Percentiles rank a stretch among this genome's conserved stretches.
These are phyloP conservation scores for Atalantia buxifolia DNA, from an alignment of 345 rosid species.

Conservation along the genomic window DNA sequence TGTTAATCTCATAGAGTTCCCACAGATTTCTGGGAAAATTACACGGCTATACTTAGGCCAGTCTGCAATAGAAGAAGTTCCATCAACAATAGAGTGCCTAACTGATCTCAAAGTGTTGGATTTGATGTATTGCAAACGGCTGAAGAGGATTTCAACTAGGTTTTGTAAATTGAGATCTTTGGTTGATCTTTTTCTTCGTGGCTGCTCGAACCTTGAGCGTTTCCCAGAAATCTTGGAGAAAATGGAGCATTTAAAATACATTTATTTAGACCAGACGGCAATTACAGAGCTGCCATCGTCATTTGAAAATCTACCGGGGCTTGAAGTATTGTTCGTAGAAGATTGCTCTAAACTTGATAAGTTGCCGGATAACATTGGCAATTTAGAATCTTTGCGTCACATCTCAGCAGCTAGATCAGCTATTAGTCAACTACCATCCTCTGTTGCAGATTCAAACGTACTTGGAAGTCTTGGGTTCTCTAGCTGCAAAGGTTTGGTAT, in stretches of 20 bases:
- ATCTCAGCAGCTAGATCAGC: background rate
- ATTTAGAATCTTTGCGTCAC: background rate
- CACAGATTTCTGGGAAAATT: no score
- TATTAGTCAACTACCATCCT: background rate
- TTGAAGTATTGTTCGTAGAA: background rate
- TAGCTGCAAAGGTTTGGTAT: background rate
- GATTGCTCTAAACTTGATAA: background rate
- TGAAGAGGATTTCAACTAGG: background rate
- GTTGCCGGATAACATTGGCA: background rate
- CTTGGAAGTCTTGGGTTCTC: accelerated
- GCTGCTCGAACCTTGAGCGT: background rate
- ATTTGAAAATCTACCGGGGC: background rate
- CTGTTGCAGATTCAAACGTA: background rate
- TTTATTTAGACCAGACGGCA: background rate
- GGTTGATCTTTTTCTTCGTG: accelerated
- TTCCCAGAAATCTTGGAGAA: background rate
- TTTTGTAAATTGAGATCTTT: background rate
- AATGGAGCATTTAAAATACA: background rate
- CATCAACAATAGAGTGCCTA: background rate
- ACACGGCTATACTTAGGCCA: accelerated
- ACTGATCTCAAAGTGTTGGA: accelerated
- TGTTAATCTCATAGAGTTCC: no score
- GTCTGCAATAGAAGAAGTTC: no score
- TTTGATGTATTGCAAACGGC: accelerated
- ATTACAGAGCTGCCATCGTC: no score